Percentiles rank a stretch among this genome's conserved stretches.
These are phyloP conservation scores for Ophiostoma sp. DNA, from an alignment of 2,329 filamentous ascomycete species.

Conservation along the genomic window DNA sequence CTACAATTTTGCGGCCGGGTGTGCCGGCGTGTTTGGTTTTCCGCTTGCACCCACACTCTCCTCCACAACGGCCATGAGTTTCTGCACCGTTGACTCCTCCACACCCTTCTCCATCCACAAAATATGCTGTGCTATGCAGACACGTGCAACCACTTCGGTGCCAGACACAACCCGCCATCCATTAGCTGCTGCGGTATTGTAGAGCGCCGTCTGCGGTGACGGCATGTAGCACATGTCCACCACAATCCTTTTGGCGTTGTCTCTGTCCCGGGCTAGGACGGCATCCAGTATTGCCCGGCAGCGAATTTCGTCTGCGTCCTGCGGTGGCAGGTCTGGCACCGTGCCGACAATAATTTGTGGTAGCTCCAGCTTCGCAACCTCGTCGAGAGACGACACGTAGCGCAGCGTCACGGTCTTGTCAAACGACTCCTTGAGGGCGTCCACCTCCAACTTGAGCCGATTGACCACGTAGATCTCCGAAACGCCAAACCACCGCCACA, in stretches of 20 bases:
- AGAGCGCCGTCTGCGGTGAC: background rate
- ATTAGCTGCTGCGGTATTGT: background rate
- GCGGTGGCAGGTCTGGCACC: background rate
- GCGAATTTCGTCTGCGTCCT: background rate
- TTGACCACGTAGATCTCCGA: constrained; percentile 5
- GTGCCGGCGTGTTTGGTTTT: too few species aligned
- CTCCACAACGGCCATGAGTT: background rate
- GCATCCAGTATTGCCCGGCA: background rate
- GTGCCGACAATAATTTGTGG: background rate
- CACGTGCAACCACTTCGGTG: background rate
- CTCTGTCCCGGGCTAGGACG: background rate
- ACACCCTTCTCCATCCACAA: constrained; percentile 3
- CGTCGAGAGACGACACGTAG: background rate
- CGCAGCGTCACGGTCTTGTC: background rate
- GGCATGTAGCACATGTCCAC: constrained; percentile 17
- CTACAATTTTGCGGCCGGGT: background rate
- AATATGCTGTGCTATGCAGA: background rate
- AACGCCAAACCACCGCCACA: constrained; percentile 4
- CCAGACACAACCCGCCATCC: background rate
- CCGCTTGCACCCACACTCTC: background rate
- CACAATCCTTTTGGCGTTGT: background rate
- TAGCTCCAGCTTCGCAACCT: background rate
- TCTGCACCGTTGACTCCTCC: background rate
- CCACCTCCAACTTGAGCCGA: background rate
- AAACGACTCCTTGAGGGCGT: background rate